Conservation (phyloP, 179 eudicot species). For the Actinidia arguta region DNA sequence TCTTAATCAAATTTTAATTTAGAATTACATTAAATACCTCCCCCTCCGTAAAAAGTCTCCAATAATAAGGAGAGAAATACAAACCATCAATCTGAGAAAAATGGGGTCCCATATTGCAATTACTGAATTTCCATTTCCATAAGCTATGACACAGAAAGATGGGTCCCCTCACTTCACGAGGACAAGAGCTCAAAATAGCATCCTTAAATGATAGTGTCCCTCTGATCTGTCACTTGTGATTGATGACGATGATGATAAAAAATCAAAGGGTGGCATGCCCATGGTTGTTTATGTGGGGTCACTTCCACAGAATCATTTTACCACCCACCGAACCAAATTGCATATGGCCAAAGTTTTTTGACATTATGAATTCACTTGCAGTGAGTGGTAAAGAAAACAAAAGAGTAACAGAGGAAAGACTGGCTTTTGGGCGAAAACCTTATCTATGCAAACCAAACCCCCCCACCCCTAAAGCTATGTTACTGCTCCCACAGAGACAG, state of each 20-base stretch:
- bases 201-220: constrained; percentile 7
- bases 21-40: too few species aligned
- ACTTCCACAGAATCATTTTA: too few species aligned
- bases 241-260: constrained; percentile 6
- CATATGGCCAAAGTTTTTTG: too few species aligned
- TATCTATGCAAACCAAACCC: constrained; percentile 1
- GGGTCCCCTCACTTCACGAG: not conserved
- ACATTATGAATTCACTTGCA: too few species aligned
- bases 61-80: too few species aligned
- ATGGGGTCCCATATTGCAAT: too few species aligned
- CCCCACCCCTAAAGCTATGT: not conserved
- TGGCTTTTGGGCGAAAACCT: too few species aligned
- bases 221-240: constrained; percentile 23
- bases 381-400: constrained; percentile 9
- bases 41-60: too few species aligned
- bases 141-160: not conserved
- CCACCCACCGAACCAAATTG: not conserved
- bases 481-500: not conserved
- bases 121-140: not conserved
- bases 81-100: too few species aligned
- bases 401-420: not conserved
- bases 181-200: constrained; percentile 10
- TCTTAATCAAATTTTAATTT: too few species aligned
- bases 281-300: too few species aligned
- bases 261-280: not conserved